A percentile compares a stretch with the other conserved stretches of the same genome.
These are phyloP conservation scores for Aspergillus oerlinghausenensis DNA, from an alignment of 2,329 filamentous ascomycete species.

Conservation along the genomic window DNA sequence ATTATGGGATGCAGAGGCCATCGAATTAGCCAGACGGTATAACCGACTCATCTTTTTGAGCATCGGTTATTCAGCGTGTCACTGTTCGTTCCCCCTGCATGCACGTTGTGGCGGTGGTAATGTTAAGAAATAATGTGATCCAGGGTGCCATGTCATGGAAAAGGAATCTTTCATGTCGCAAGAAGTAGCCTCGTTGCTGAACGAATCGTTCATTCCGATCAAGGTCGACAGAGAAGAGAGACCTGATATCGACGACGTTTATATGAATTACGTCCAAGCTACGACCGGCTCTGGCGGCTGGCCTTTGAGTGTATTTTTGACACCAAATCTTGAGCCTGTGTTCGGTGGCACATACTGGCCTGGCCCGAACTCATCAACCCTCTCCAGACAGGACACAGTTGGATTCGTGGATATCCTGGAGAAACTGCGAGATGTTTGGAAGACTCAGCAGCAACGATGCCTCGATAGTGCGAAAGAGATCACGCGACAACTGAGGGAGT, in stretches of 20 bases:
- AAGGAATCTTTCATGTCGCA: conserved; percentile 84
- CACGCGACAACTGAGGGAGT: conserved; percentile 73
- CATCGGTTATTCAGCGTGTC: conserved; percentile 91
- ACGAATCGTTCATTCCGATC: conserved; percentile 82
- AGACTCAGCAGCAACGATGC: conserved; percentile 76
- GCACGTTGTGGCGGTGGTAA: background rate
- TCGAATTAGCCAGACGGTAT: conserved; percentile 70
- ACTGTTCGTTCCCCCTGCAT: conserved; percentile 59
- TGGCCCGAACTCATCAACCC: conserved; percentile 59
- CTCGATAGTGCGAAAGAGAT: conserved; percentile 80
- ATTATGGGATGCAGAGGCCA: conserved; percentile 71
- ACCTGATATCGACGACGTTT: conserved; percentile 89
- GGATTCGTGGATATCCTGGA: conserved; percentile 78
- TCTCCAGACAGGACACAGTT: conserved; percentile 55
- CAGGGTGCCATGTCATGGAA: conserved; percentile 85
- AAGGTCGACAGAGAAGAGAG: conserved; percentile 92
- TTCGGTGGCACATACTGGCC: conserved; percentile 98
- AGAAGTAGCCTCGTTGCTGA: conserved; percentile 75
- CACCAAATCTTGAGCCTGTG: conserved; percentile 84
- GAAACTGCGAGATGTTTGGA: conserved; percentile 72
- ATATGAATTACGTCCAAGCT: conserved; percentile 97
- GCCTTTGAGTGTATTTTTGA: conserved; percentile 96
- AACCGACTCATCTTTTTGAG: conserved; percentile 91
- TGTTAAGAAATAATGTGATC: conserved; percentile 13
- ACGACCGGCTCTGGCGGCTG: conserved; percentile 87